Conservation (phyloP, 129 eudicot genomes). For the Centrapalus pauciflorus region DNA sequence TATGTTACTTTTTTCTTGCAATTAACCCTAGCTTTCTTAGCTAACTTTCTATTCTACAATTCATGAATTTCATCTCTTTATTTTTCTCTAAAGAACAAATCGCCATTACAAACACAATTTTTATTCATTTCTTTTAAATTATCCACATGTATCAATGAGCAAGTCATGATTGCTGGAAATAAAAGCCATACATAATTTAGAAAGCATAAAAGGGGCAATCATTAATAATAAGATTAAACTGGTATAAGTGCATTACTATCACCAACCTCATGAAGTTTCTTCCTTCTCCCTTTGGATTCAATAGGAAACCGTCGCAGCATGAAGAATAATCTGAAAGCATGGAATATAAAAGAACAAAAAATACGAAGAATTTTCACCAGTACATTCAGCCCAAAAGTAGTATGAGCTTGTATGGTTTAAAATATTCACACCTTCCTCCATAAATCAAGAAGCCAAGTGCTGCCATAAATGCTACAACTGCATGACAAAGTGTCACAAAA, state of each 20-base stretch:
- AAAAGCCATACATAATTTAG: background rate
- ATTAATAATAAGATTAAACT: background rate
- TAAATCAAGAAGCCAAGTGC: constrained; percentile 80
- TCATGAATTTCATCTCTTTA: too few species aligned
- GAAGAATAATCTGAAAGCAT: constrained; percentile 52
- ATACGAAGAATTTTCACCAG: constrained; percentile 3
- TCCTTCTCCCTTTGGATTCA: constrained; percentile 88
- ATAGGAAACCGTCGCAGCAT: constrained; percentile 89
- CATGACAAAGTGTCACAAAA: background rate
- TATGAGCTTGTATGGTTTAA: background rate
- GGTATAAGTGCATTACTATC: constrained; percentile 7
- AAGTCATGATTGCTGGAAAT: background rate
- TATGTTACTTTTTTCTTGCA: too few species aligned
- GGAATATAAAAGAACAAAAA: constrained; percentile 1
- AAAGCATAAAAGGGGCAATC: background rate
- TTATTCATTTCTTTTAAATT: too few species aligned
- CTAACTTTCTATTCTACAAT: background rate
- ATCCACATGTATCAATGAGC: background rate
- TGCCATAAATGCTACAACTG: constrained; percentile 81
- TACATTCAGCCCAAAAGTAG: background rate
- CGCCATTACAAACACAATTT: too few species aligned
- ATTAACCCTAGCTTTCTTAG: too few species aligned
- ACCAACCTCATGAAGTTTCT: constrained; percentile 90
- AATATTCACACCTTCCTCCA: constrained; percentile 86
- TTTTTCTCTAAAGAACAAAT: too few species aligned